Percentiles rank a stretch among this genome's conserved stretches.
phyloP scores from a whole-genome alignment of 2,329 filamentous ascomycete species.

The Colletotrichum neosansevieriae region DNA sequence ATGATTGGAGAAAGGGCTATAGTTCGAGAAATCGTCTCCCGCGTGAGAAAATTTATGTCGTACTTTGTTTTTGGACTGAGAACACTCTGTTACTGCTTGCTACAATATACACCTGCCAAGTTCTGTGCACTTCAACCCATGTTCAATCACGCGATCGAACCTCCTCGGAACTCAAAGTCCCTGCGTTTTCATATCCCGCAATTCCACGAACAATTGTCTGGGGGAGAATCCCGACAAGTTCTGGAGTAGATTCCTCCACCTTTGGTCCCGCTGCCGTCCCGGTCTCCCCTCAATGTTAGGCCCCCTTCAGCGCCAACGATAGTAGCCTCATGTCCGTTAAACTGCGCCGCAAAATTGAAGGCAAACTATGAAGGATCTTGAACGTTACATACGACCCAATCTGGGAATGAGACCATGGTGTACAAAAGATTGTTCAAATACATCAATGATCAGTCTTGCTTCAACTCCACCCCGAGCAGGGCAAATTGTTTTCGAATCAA shows the following conservation, averaged over 20 bases:
- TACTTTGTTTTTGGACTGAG: background rate
- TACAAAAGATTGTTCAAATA: too few species aligned
- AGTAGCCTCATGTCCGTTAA: too few species aligned
- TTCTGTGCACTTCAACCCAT: background rate
- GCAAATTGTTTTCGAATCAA: too few species aligned
- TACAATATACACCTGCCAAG: background rate
- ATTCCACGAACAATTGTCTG: slow-evolving; percentile 12
- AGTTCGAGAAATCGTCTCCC: too few species aligned
- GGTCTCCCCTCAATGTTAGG: background rate
- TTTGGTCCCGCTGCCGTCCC: slow-evolving; percentile 7
- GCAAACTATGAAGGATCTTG: too few species aligned
- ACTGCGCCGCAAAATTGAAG: too few species aligned
- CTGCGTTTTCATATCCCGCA: slow-evolving; percentile 27
- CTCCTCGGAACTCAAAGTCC: background rate
- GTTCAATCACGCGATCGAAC: background rate
- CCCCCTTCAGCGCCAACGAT: too few species aligned
- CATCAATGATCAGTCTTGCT: too few species aligned
- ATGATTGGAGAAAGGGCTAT: slow-evolving; percentile 19
- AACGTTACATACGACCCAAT: too few species aligned
- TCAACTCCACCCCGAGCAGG: too few species aligned
- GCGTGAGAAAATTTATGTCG: background rate
- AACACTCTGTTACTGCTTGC: background rate
- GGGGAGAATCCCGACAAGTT: slow-evolving; percentile 9
- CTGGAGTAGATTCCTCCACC: slow-evolving; percentile 19
- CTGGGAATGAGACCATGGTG: too few species aligned